A percentile compares a stretch with the other conserved stretches of the same genome.
phyloP scores from a whole-genome alignment of 2,329 filamentous ascomycete genomes.

The Clonostachys solani region DNA sequence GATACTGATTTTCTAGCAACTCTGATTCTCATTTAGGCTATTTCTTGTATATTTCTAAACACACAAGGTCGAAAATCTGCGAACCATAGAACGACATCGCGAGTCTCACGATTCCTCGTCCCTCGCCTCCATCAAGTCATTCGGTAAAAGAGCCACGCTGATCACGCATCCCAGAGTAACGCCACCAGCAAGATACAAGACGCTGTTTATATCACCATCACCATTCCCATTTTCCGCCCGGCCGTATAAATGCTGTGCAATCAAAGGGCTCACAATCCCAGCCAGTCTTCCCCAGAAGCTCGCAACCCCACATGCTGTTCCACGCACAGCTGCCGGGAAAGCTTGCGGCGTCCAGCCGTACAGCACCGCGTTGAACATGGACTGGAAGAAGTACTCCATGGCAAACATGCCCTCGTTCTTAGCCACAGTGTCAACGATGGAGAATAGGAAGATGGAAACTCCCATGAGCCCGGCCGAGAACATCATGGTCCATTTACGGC shows the following conservation, averaged over 20 bases:
- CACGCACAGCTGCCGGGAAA: conserved; percentile 50
- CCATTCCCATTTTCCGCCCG: conserved; percentile 14
- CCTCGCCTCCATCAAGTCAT: conserved; percentile 22
- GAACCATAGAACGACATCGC: no score
- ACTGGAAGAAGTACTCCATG: conserved; percentile 39
- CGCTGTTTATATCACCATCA: conserved; percentile 36
- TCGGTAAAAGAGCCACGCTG: conserved; percentile 43
- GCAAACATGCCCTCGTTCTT: conserved; percentile 31
- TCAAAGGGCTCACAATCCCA: conserved; percentile 52
- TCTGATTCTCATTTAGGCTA: no score
- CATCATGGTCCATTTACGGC: conserved; percentile 36
- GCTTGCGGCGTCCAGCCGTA: conserved; percentile 51
- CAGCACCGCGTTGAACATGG: conserved; percentile 26
- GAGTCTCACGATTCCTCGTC: conserved; percentile 15
- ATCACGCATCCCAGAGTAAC: conserved; percentile 48
- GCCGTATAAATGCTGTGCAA: conserved; percentile 40
- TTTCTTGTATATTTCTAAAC: no score
- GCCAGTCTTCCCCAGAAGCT: conserved; percentile 56
- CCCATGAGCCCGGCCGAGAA: conserved; percentile 38
- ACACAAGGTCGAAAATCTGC: no score
- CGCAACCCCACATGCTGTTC: conserved; percentile 51
- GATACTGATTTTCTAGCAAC: no score
- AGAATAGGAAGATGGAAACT: conserved; percentile 40
- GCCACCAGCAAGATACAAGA: conserved; percentile 52
- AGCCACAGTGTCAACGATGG: conserved; percentile 28